Percentiles rank a stretch among this genome's conserved stretches.
Conservation (phyloP, 2,329 filamentous ascomycete genomes). For the Fusarium pseudocircinatum region DNA sequence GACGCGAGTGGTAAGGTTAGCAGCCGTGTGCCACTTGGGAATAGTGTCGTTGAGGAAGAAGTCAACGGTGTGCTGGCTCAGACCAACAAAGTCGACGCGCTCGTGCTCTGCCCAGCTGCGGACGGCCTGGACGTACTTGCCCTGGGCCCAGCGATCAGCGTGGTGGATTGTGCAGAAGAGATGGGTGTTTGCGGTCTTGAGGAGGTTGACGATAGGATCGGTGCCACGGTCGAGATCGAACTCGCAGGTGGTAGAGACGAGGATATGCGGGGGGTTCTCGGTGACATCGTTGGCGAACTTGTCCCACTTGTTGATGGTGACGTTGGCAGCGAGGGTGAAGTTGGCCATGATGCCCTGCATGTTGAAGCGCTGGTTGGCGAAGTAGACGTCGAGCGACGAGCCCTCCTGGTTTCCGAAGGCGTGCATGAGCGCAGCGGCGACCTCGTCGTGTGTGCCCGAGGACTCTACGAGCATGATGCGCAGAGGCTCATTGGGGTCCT, state of each 20-base stretch:
- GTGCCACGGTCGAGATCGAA: constrained; percentile 34
- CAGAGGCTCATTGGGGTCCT: constrained; percentile 26
- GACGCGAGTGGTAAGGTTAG: constrained; percentile 31
- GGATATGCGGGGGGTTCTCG: constrained; percentile 33
- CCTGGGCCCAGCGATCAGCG: constrained; percentile 40
- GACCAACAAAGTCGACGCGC: constrained; percentile 40
- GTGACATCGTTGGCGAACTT: constrained; percentile 25
- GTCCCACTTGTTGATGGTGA: constrained; percentile 25
- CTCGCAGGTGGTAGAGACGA: constrained; percentile 46
- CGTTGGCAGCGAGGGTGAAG: constrained; percentile 37
- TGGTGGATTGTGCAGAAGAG: constrained; percentile 45
- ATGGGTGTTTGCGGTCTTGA: constrained; percentile 34
- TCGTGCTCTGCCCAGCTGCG: constrained; percentile 33
- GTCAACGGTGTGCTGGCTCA: constrained; percentile 42
- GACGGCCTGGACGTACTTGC: constrained; percentile 33
- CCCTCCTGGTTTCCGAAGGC: constrained; percentile 38
- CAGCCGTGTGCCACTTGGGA: constrained; percentile 35
- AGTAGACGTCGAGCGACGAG: constrained; percentile 36
- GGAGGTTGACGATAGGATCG: constrained; percentile 31
- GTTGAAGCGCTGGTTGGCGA: constrained; percentile 40
- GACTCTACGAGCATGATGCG: constrained; percentile 42
- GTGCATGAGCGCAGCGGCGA: constrained; percentile 40
- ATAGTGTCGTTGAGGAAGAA: constrained; percentile 36
- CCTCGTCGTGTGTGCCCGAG: constrained; percentile 43
- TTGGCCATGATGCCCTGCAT: constrained; percentile 42